Evolutionary conservation across 306 rosid genomes (phyloP).

Genomic region (Ceratonia siliqua): DNA sequence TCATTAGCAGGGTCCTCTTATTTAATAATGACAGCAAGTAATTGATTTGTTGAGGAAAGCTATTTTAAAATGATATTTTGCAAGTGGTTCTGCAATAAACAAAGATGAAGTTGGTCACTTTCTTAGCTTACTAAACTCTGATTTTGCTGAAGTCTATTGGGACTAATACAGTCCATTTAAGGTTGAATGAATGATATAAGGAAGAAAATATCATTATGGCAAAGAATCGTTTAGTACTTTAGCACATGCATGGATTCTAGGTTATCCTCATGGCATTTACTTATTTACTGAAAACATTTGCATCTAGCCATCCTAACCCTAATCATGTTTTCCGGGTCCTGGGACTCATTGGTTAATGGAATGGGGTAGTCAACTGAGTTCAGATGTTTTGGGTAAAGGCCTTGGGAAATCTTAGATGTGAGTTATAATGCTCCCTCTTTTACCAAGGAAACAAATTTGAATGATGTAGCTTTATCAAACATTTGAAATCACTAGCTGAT

Average conservation of each 20-base stretch:
- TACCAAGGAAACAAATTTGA: background rate
- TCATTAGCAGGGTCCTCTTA: background rate
- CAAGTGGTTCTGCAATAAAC: background rate
- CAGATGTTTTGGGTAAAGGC: background rate
- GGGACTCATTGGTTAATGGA: background rate
- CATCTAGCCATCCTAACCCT: too few species aligned
- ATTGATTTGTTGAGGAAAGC: background rate
- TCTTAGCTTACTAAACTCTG: background rate
- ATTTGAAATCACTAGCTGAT: too few species aligned
- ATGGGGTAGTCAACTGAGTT: background rate
- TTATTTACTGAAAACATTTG: background rate
- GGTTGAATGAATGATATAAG: background rate
- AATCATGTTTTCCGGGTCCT: too few species aligned
- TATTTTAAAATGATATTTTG: background rate
- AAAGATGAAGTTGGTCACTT: background rate
- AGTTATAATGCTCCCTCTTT: background rate
- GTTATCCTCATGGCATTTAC: background rate
- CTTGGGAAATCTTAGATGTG: background rate
- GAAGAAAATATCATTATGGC: background rate
- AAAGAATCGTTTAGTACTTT: background rate
- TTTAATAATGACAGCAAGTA: background rate
- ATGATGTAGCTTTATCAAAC: background rate
- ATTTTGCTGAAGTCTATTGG: background rate
- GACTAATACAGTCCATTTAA: background rate
- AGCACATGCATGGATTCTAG: background rate